A percentile compares a stretch with the other conserved stretches of the same genome.
Evolutionary conservation across 2,329 filamentous ascomycete species (phyloP).

Genomic region (Trichophyton rubrum): DNA sequence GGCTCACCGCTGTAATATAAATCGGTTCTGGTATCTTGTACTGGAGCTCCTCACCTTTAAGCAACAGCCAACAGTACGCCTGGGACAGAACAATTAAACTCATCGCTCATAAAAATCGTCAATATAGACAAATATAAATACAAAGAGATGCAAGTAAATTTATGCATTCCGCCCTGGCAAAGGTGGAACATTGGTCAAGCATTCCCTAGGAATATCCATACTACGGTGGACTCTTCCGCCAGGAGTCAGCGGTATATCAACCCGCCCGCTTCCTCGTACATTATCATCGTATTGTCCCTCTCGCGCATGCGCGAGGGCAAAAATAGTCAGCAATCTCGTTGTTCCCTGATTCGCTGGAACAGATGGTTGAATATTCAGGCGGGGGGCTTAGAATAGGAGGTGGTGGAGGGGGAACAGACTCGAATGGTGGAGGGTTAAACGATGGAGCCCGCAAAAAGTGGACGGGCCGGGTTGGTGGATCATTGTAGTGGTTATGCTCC

Average conservation of each 20-base stretch:
- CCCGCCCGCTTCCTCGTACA: constrained; percentile 27
- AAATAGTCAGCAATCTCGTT: constrained; percentile 70
- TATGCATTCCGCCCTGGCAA: background rate
- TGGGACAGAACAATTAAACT: background rate
- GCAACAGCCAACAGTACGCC: background rate
- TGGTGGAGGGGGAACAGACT: constrained; percentile 59
- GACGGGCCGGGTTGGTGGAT: constrained; percentile 49
- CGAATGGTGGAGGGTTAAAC: constrained; percentile 77
- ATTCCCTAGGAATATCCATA: constrained; percentile 50
- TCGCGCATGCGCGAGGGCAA: constrained; percentile 55
- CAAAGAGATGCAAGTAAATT: background rate
- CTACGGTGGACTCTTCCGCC: constrained; percentile 50
- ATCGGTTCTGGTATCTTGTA: background rate
- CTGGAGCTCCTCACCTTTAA: background rate
- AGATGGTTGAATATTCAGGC: constrained; percentile 66
- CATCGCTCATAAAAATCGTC: background rate
- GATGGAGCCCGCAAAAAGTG: constrained; percentile 73
- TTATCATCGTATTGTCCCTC: constrained; percentile 37
- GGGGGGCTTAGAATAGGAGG: constrained; percentile 67
- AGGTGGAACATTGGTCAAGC: constrained; percentile 25
- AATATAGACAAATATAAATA: background rate
- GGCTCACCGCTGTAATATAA: background rate
- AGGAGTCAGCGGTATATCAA: constrained; percentile 51
- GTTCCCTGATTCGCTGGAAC: constrained; percentile 37
- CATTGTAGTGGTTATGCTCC: constrained; percentile 36